These are phyloP conservation scores for Elsinoe arachidis DNA, from an alignment of 2,329 filamentous ascomycete genomes.

Conservation along the genomic window DNA sequence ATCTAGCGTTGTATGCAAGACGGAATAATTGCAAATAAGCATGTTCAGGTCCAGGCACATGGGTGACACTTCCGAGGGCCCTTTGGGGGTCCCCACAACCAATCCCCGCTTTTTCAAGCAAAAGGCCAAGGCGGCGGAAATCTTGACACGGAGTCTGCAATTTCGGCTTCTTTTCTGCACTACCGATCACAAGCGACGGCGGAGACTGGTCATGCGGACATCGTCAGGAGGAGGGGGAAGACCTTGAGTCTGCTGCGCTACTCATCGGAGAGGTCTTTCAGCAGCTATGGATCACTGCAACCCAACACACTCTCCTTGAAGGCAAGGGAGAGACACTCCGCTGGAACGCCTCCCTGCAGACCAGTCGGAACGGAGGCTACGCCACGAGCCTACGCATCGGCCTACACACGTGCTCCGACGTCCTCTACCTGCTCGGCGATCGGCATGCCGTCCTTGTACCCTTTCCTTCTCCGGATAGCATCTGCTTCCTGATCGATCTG, in stretches of 20 bases:
- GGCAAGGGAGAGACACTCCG: too few relatives aligned
- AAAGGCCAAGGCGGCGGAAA: conserved; percentile 5
- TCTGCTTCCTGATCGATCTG: conserved; percentile 18
- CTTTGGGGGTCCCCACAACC: too few relatives aligned
- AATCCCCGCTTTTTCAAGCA: not conserved
- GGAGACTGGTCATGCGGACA: not conserved
- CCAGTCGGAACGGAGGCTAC: too few relatives aligned
- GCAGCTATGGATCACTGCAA: too few relatives aligned
- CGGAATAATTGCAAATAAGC: not conserved
- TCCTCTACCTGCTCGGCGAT: not conserved
- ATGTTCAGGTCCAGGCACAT: not conserved
- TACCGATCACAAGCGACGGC: not conserved
- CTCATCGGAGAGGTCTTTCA: too few relatives aligned
- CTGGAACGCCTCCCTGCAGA: too few relatives aligned
- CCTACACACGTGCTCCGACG: not conserved
- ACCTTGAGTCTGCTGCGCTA: too few relatives aligned
- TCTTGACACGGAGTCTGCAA: not conserved
- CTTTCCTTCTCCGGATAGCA: not conserved
- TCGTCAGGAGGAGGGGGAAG: not conserved
- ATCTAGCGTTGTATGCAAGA: not conserved
- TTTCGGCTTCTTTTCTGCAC: not conserved
- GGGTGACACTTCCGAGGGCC: not conserved
- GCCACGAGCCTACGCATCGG: not conserved
- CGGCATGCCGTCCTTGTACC: not conserved
- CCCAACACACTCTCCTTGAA: too few relatives aligned